Conservation (phyloP, 371 early-diverging fungal genomes). For the Fennellomyces sp. region DNA sequence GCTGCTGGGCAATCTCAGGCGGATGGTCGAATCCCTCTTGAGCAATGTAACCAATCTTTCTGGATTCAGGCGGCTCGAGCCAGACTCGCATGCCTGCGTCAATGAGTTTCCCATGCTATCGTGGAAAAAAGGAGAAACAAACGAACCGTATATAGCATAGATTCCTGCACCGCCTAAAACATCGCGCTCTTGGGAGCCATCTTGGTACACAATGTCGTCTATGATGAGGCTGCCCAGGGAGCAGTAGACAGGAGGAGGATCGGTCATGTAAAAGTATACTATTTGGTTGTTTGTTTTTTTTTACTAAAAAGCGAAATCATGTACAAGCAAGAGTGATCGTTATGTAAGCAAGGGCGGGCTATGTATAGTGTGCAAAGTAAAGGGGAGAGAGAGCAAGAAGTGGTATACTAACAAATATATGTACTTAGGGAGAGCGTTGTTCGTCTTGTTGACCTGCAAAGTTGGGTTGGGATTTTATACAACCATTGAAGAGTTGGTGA, state of each 20-base stretch:
- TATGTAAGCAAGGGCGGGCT: neutral
- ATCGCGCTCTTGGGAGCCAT: conserved; percentile 32
- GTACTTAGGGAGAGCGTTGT: neutral
- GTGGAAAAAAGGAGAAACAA: neutral
- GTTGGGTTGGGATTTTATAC: neutral
- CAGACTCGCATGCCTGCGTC: conserved; percentile 47
- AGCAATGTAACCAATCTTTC: conserved; percentile 36
- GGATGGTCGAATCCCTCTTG: conserved; percentile 50
- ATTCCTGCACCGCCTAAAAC: conserved; percentile 53
- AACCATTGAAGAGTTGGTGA: neutral
- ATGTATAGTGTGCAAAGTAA: neutral
- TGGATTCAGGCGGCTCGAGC: conserved; percentile 21
- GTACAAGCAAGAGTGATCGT: too few relatives aligned
- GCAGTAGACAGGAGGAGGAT: neutral
- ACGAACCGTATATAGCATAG: conserved; percentile 51
- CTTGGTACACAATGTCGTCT: conserved; percentile 44
- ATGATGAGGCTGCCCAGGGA: conserved; percentile 52
- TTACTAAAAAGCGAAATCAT: too few relatives aligned
- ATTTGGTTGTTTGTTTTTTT: too few relatives aligned
- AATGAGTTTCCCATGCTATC: neutral
- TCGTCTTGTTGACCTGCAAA: conserved; percentile 1
- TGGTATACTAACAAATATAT: neutral
- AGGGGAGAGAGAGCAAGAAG: neutral
- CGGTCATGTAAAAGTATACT: neutral
- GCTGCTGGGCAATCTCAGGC: conserved; percentile 20